These are phyloP conservation scores for Teratosphaeria gauchensis DNA, from an alignment of 2,329 filamentous ascomycete species.

Conservation along the genomic window DNA sequence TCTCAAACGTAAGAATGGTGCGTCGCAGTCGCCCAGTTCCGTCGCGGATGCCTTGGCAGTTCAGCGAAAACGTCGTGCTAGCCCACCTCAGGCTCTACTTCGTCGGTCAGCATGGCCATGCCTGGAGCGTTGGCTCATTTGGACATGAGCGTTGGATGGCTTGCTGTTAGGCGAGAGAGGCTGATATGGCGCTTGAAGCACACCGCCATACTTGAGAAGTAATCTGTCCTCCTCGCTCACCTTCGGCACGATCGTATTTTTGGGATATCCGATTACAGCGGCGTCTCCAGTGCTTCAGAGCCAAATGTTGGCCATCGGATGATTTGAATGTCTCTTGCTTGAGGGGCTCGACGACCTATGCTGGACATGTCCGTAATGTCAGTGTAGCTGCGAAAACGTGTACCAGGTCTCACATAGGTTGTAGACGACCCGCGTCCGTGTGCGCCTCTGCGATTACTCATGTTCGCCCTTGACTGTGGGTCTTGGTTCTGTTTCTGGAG, in stretches of 20 bases:
- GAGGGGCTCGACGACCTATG: background rate
- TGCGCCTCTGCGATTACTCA: background rate
- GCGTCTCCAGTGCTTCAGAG: background rate
- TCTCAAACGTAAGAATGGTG: no score
- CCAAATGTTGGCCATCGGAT: background rate
- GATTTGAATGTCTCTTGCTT: background rate
- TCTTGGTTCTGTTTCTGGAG: background rate
- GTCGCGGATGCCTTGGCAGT: no score
- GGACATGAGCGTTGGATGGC: no score
- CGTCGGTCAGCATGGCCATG: no score
- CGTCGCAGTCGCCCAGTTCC: no score
- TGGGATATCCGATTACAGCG: background rate
- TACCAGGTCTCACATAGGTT: background rate
- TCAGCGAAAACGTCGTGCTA: no score
- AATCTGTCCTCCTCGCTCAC: background rate
- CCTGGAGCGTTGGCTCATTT: no score
- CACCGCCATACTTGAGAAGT: background rate
- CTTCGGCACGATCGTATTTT: background rate
- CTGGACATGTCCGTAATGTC: background rate
- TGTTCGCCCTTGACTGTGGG: background rate
- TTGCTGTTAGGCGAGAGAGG: background rate
- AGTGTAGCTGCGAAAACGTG: background rate
- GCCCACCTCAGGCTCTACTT: no score
- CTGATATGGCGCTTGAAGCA: background rate
- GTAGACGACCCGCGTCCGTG: background rate